Conservation (phyloP, 192 early-diverging fungal species). For the Allomyces macrogynus region DNA sequence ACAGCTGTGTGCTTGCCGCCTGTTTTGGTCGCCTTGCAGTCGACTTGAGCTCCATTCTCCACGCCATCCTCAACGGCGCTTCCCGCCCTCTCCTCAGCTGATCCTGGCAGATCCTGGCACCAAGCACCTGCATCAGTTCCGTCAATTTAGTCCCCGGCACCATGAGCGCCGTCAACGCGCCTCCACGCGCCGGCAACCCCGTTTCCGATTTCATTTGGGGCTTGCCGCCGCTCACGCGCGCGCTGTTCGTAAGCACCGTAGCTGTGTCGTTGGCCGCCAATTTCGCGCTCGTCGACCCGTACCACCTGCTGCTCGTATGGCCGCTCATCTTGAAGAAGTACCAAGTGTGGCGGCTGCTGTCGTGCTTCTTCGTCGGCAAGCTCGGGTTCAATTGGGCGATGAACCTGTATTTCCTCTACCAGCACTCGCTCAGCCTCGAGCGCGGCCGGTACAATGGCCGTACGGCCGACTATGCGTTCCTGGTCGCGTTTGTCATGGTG, state of each 20-base stretch:
- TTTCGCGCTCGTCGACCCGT: conserved; percentile 15
- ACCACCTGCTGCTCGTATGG: conserved; percentile 31
- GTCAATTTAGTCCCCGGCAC: too few relatives aligned
- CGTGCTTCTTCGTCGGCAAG: conserved; percentile 34
- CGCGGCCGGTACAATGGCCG: conserved; percentile 33
- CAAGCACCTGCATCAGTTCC: too few relatives aligned
- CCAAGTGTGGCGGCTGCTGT: conserved; percentile 57
- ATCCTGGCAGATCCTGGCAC: too few relatives aligned
- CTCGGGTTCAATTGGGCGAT: conserved; percentile 38
- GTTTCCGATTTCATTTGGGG: background rate
- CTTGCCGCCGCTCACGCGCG: conserved; percentile 38
- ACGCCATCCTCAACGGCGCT: too few relatives aligned
- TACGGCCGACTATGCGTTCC: conserved; percentile 63
- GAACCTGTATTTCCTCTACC: conserved; percentile 52
- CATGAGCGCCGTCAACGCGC: too few relatives aligned
- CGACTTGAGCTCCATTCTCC: too few relatives aligned
- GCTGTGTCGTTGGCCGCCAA: conserved; percentile 19
- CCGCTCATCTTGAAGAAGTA: conserved; percentile 24
- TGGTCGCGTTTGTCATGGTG: conserved; percentile 35
- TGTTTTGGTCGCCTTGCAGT: too few relatives aligned
- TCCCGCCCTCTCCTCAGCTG: too few relatives aligned
- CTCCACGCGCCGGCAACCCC: background rate
- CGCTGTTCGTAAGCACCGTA: conserved; percentile 25
- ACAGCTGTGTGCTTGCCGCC: too few relatives aligned
- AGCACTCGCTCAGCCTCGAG: conserved; percentile 51